Percentiles rank a stretch among this genome's conserved stretches.
Conservation (phyloP, 306 rosid genomes). For the Vigna angularis region DNA sequence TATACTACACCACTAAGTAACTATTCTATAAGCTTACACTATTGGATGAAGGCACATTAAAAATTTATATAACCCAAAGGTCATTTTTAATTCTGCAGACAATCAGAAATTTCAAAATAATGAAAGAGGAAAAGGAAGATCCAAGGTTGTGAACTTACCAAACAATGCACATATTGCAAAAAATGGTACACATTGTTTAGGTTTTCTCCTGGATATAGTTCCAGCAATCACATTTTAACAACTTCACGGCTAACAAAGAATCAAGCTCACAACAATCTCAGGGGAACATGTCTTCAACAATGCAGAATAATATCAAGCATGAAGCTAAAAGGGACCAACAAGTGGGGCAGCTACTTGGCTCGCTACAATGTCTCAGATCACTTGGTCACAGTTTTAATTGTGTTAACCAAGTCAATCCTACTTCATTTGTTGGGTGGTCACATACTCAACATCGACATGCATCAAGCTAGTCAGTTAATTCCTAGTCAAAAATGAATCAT, state of each 20-base stretch:
- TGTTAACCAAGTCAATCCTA: neutral
- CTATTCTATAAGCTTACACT: slow-evolving; percentile 5
- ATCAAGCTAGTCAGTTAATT: neutral
- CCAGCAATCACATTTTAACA: neutral
- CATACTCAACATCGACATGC: neutral
- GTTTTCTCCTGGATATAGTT: no score
- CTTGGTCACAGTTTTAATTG: neutral
- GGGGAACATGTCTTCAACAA: neutral
- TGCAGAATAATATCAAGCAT: neutral
- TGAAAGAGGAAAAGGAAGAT: neutral
- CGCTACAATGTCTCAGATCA: neutral
- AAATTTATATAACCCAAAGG: neutral
- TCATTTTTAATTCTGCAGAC: neutral
- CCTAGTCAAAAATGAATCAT: neutral
- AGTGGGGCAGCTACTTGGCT: neutral
- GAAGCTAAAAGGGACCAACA: neutral
- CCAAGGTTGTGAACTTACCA: neutral
- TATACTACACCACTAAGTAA: neutral
- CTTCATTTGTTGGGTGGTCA: neutral
- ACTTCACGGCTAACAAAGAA: neutral
- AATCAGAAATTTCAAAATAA: no score
- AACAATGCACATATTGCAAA: neutral
- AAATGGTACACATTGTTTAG: no score
- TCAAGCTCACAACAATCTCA: neutral
- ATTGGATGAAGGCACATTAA: neutral